A percentile compares a stretch with the other conserved stretches of the same genome.
phyloP scores from a whole-genome alignment of 2,329 filamentous ascomycete species.

The Aspergillus sp. region DNA sequence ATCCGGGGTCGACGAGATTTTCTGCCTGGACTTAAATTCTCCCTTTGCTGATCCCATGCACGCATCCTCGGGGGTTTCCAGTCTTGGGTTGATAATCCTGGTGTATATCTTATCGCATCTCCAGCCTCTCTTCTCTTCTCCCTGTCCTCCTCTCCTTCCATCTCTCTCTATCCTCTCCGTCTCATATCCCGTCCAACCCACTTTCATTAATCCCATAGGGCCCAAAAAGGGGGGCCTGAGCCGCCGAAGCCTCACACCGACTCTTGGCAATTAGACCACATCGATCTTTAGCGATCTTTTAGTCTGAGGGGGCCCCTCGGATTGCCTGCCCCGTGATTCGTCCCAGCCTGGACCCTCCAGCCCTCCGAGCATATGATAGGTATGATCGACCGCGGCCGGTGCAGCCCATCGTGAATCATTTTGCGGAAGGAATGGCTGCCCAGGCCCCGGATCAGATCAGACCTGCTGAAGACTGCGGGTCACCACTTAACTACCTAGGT shows the following conservation, averaged over 20 bases:
- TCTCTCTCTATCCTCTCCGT: too few relatives aligned
- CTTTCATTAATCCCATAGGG: not conserved
- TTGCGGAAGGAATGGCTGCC: not conserved
- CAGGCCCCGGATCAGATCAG: not conserved
- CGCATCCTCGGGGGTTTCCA: not conserved
- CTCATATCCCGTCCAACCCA: not conserved
- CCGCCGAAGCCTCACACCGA: not conserved
- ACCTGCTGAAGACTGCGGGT: too few relatives aligned
- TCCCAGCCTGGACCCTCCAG: not conserved
- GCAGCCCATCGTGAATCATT: not conserved
- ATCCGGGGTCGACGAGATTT: constrained; percentile 15
- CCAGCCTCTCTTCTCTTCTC: too few relatives aligned
- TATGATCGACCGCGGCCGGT: not conserved
- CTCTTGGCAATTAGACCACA: constrained; percentile 3
- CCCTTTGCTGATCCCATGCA: not conserved
- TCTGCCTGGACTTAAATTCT: not conserved
- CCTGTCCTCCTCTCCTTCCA: too few relatives aligned
- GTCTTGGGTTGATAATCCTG: too few relatives aligned
- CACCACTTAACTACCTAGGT: too few relatives aligned
- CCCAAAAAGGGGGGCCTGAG: not conserved
- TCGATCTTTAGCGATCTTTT: constrained; percentile 1
- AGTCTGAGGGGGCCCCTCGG: not conserved
- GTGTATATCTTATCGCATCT: too few relatives aligned
- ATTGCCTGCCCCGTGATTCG: not conserved
- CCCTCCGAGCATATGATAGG: constrained; percentile 2